Evolutionary conservation across 768 basidiomycete genomes (phyloP), one percentile per base, ranked within the genome.

Genomic region (Amanita phalloides): DNA sequence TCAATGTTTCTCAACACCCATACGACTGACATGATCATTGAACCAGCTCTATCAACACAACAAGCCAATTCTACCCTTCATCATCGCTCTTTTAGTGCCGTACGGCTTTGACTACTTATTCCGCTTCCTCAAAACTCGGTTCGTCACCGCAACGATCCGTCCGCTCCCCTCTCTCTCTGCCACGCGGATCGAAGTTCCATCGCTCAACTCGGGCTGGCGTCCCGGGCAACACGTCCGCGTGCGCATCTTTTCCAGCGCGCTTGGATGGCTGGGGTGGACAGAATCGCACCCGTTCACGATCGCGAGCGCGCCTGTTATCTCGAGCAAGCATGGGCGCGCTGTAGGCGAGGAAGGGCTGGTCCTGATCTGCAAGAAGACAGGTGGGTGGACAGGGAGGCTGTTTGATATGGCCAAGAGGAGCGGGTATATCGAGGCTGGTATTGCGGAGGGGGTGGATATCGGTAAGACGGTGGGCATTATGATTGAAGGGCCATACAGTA

Each of bases 221-320:
- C 76, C 87, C 1, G 88, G 90, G 0, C 91, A 93, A 60, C 88
- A 92, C 58, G 77, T 91, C 23, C 78, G 88, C n/a, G 53, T 94
- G 2, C 75, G 86, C 10, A 66, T 86, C 1, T 66, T 85, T 13
- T 75, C 78, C 21, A 20, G 20, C 1, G 60, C 68, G 3, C 72
- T 84, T 70, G 82, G 84, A 4, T 62, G 70, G 63, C 63, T 68
- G 33, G 77, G 76, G 11, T 79, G 79, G 72, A 64, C 75, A 3
- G 82, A 90, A 60, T 66, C 70, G 1, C 90, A 93, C 57, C 90
- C 88, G 0, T 91, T 91, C 65, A 87, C 90, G 1, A 86, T 92
- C 55, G 82, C 88, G 2, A 83, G 78, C 52, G 43, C 51, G 2
- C 51, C 51, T 10, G 51, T 52, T 8, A 44, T 7, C 3, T 52